phyloP scores from a whole-genome alignment of 257 asterid genomes.

The Scutellaria baicalensis region DNA sequence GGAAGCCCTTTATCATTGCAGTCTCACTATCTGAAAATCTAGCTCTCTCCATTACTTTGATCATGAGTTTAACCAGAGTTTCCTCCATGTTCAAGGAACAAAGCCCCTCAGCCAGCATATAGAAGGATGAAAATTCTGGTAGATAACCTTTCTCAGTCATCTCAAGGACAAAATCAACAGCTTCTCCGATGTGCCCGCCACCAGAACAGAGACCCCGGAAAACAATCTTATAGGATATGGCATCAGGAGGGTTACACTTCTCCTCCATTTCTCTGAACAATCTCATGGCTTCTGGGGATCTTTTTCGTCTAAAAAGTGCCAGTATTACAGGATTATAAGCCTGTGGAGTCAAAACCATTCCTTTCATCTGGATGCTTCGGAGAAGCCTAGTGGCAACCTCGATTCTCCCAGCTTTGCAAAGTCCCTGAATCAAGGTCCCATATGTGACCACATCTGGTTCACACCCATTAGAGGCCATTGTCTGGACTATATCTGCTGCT shows the following conservation, averaged over 20 bases:
- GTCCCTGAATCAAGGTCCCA: conserved; percentile 77
- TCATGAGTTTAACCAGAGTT: conserved; percentile 48
- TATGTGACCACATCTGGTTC: conserved; percentile 83
- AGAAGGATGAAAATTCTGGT: conserved; percentile 65
- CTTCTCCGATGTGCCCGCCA: conserved; percentile 84
- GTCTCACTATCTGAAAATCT: conserved; percentile 55
- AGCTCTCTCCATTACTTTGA: conserved; percentile 50
- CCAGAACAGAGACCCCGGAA: conserved; percentile 83
- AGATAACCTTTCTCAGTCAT: conserved; percentile 63
- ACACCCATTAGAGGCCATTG: conserved; percentile 72
- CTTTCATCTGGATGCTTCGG: conserved; percentile 78
- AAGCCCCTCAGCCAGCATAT: conserved; percentile 87
- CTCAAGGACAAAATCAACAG: conserved; percentile 76
- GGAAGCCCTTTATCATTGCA: conserved; percentile 65
- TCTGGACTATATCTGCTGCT: conserved; percentile 80
- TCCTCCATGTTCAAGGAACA: conserved; percentile 70
- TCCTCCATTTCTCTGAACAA: conserved; percentile 92
- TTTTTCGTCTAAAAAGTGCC: conserved; percentile 56
- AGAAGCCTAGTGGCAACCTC: conserved; percentile 71
- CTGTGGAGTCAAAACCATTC: conserved; percentile 62
- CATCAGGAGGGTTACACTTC: conserved; percentile 73
- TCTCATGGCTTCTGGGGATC: conserved; percentile 62
- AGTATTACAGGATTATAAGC: conserved; percentile 83
- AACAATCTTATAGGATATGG: conserved; percentile 56
- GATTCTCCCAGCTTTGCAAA: conserved; percentile 70